Conservation (phyloP, 2,329 filamentous ascomycete genomes). For the Fusarium palustre region DNA sequence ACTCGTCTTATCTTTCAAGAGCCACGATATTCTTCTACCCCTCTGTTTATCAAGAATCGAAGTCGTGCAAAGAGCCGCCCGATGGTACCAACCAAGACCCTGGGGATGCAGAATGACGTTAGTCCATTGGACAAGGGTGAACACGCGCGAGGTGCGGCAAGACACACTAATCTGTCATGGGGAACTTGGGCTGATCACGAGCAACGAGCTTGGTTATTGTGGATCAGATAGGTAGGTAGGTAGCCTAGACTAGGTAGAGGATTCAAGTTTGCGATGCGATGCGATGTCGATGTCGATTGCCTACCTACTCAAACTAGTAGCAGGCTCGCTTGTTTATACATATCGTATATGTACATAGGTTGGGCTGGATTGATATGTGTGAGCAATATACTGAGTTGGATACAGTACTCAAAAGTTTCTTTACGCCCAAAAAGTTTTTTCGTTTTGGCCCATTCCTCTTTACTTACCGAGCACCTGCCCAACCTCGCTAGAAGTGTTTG, state of each 20-base stretch:
- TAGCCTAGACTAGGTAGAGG: conserved; percentile 15
- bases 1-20: background rate
- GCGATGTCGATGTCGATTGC: conserved; percentile 16
- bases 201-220: conserved; percentile 39
- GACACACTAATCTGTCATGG: conserved; percentile 39
- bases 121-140: conserved; percentile 24
- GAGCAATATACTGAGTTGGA: conserved; percentile 20
- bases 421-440: background rate
- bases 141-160: conserved; percentile 40
- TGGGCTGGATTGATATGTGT: conserved; percentile 18
- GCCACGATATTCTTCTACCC: background rate
- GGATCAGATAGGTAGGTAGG: conserved; percentile 20
- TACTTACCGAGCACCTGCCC: conserved; percentile 7
- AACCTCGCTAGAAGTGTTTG: conserved; percentile 6
- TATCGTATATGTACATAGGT: conserved; percentile 24
- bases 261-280: conserved; percentile 15
- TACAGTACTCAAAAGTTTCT: conserved; percentile 22
- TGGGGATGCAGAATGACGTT: conserved; percentile 44
- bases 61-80: conserved; percentile 28
- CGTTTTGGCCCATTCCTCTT: background rate
- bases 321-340: conserved; percentile 6
- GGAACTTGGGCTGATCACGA: conserved; percentile 41
- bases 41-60: conserved; percentile 24
- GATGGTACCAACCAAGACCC: conserved; percentile 35
- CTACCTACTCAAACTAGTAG: conserved; percentile 1